Evolutionary conservation across 2,329 filamentous ascomycete genomes (phyloP).

Genomic region (Botrytis cinerea): DNA sequence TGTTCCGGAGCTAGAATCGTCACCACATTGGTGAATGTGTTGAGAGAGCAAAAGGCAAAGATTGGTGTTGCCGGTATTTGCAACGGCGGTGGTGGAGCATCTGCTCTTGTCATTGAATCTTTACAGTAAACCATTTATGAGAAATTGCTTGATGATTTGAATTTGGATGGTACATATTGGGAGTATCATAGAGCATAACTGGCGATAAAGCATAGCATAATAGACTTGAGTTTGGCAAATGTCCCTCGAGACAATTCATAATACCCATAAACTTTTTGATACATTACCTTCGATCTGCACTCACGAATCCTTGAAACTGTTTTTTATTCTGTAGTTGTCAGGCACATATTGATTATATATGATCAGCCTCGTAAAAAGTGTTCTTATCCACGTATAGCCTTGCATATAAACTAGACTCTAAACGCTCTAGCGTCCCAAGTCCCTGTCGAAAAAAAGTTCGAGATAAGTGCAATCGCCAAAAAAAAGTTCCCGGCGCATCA

Average conservation of each 20-base stretch:
- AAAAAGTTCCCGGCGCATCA: conserved; percentile 25
- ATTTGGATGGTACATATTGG: conserved; percentile 13
- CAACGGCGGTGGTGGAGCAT: conserved; percentile 96
- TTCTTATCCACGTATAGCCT: background rate
- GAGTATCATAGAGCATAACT: conserved; percentile 19
- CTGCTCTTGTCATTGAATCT: conserved; percentile 83
- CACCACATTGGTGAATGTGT: conserved; percentile 82
- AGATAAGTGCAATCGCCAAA: conserved; percentile 25
- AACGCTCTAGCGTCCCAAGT: background rate
- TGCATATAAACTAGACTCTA: conserved; percentile 6
- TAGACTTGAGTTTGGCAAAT: background rate
- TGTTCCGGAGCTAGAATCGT: conserved; percentile 93
- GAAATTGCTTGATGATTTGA: conserved; percentile 1
- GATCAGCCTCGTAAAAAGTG: conserved; percentile 2
- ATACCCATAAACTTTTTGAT: conserved; percentile 15
- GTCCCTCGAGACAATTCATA: background rate
- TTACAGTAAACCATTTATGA: conserved; percentile 35
- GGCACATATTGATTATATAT: background rate
- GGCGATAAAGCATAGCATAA: conserved; percentile 2
- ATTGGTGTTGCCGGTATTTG: conserved; percentile 94
- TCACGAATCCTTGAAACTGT: background rate
- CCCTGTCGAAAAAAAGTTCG: conserved; percentile 23
- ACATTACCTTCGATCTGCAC: background rate
- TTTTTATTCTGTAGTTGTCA: background rate
- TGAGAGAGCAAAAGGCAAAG: conserved; percentile 90